Conservation (phyloP, 768 basidiomycete species). For the Rhodotorula babjevae region DNA sequence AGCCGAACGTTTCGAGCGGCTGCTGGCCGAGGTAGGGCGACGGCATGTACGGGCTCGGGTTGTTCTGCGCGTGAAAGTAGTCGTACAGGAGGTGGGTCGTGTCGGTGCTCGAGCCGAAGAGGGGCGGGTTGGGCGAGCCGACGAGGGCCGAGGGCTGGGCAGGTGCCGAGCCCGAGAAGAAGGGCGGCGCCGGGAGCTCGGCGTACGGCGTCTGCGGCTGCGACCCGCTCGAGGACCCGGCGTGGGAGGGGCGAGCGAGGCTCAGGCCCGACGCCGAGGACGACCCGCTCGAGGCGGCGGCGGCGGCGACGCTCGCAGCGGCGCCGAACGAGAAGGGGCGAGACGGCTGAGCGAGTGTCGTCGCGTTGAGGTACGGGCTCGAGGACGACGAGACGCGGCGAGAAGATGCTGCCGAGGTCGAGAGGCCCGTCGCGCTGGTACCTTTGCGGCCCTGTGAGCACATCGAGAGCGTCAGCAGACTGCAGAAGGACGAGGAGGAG, state of each 20-base stretch:
- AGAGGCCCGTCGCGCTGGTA: not conserved
- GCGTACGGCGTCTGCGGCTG: constrained; percentile 9
- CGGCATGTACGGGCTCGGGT: constrained; percentile 9
- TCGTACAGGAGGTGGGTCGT: constrained; percentile 30
- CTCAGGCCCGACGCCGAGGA: constrained; percentile 30
- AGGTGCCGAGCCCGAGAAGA: constrained; percentile 24
- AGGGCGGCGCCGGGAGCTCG: not conserved
- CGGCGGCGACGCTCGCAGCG: not conserved
- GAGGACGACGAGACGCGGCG: constrained; percentile 23
- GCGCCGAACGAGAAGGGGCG: constrained; percentile 25
- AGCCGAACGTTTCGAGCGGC: constrained; percentile 14
- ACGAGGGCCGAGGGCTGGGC: constrained; percentile 17
- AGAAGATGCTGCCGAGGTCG: constrained; percentile 1
- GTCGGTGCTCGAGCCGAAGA: constrained; percentile 18
- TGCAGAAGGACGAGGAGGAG: not conserved
- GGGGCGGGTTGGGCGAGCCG: constrained; percentile 17
- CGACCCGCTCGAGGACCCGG: not conserved
- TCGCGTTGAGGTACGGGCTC: constrained; percentile 32
- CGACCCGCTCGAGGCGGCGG: not conserved
- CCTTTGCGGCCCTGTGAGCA: not conserved
- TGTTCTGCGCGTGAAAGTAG: constrained; percentile 31
- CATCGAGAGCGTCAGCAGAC: no score
- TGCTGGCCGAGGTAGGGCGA: constrained; percentile 13
- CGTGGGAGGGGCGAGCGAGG: constrained; percentile 15
- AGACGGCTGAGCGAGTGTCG: constrained; percentile 18